Evolutionary conservation across 192 early-diverging fungal species (phyloP), one percentile per base, ranked within the genome.

Genomic region (Coemansia guatemalensis): DNA sequence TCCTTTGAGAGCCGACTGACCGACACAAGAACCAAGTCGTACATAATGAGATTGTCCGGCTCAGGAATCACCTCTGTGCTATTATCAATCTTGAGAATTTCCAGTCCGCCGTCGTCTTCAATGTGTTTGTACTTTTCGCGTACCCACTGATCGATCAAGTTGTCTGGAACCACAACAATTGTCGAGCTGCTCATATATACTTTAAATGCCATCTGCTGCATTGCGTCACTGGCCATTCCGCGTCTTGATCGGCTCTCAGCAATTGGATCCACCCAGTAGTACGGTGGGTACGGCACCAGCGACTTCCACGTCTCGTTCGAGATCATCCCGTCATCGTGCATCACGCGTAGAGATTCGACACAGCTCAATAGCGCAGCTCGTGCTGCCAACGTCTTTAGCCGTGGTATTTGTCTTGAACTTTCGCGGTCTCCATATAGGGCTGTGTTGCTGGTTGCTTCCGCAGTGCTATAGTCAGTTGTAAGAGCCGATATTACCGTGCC

Each of bases 111-210:
- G 17, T 50, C 44, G 18, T 74, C 70, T 50, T 68, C 58, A 8
- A 68, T 57, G 57, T 84, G 83, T 70, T 90, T 91, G 75, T 90
- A 89, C 24, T 92, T 82, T 73, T 94, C 90, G n/a, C 73, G 80
- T 14, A 71, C 69, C 92, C 92, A 94, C 61, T 94, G 92, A 12
- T 84, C 87, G 5, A 89, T 62, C 8, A 94, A 64, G 48, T 87
- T 88, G 65, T 91, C 90, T 3, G 90, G 90, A n/a, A 91, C 88
- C 48, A 92, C 85, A 9, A 92, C 84, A 6, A 94, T 78, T 0
- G 92, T 92, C 20, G 86, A 63, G 44, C 65, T 82, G 21, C 87
- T 88, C 49, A 86, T 66, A 57, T 83, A 88, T 7, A 90, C 80
- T 44, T 85, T 84, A 52, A 78, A 65, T 12, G 69, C 53, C 18